Base-by-base conservation (phyloP, 306 rosid species). In the Pterocarpus santalinus region DNA sequence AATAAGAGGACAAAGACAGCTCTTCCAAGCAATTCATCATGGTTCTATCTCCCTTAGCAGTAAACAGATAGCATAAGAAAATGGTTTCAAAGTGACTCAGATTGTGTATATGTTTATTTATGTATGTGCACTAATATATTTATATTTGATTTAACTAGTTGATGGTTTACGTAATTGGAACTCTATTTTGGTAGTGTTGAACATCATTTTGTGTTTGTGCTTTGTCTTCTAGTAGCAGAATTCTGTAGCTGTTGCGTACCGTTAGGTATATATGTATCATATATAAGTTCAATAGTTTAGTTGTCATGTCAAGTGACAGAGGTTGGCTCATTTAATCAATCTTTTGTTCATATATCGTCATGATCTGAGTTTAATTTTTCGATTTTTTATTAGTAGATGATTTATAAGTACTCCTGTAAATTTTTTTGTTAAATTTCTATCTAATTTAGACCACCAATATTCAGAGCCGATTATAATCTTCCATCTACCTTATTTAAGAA, bases 151-250 rank as follows among this genome's bases (percentile, higher is more conserved):
- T 22, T 22, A 22, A 22, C 72, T 66, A 43, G 73, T 30, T 76
- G 2, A 7, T 61, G 74, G 33, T 63, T 82, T 11, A 61, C 74
- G 84, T 77, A 44, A 41, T 55, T 75, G 79, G 63, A 77, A 77
- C 44, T 77, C 75, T 64, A 12, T 41, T 34, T 77, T 65, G 82
- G 16, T 35, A 36, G 63, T 8, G 51, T 70, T 34, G 12, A 36
- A 51, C 3, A 22, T 72, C 62, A 72, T 70, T 16, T 46, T 58
- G 22, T 51, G 65, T 22, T 77, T 53, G n/a, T 15, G 56, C n/a
- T 73, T 64, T 80, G 83, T 80, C 73, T 55, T 72, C 5, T 67
- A 43, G 62, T 41, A n/a, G 7, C 1, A 44, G 41, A 55, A 53
- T 53, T 13, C n/a, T 53, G 81, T 8, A 52, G 43, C 33, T 41